Evolutionary conservation across 495 filamentous ascomycete species (phyloP).

Genomic region (Daldinia caldariorum): DNA sequence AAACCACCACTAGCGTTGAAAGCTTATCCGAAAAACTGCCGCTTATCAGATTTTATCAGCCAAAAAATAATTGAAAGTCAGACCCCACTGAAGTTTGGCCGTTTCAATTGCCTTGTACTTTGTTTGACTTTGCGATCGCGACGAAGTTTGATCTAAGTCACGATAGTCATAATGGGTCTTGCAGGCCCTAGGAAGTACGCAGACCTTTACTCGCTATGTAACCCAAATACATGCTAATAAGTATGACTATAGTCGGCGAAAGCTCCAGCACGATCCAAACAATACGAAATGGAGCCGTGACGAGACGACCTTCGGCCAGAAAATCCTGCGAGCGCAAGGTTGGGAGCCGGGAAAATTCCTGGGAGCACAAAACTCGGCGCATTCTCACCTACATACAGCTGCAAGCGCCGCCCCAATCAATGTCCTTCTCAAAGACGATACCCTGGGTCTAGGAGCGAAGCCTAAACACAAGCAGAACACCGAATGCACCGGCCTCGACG

Average conservation of each 20-base stretch:
- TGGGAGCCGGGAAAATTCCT: slow-evolving; percentile 87
- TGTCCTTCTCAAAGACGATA: slow-evolving; percentile 86
- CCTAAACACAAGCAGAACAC: slow-evolving; percentile 65
- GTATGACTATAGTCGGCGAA: slow-evolving; percentile 69
- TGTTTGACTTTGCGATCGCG: slow-evolving; percentile 10
- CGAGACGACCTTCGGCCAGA: slow-evolving; percentile 83
- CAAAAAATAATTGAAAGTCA: slow-evolving; percentile 31
- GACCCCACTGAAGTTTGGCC: slow-evolving; percentile 19
- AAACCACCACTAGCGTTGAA: not conserved
- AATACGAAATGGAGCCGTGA: slow-evolving; percentile 90
- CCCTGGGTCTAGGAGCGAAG: slow-evolving; percentile 85
- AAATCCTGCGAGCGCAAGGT: slow-evolving; percentile 83
- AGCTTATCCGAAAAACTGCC: not conserved
- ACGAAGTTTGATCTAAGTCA: slow-evolving; percentile 21
- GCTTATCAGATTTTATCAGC: slow-evolving; percentile 25
- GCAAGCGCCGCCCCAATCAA: slow-evolving; percentile 81
- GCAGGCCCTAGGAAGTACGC: slow-evolving; percentile 75
- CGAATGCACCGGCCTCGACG: slow-evolving; percentile 82
- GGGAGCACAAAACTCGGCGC: slow-evolving; percentile 75
- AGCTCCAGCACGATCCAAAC: slow-evolving; percentile 89
- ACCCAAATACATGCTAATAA: slow-evolving; percentile 24
- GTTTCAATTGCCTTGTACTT: slow-evolving; percentile 9
- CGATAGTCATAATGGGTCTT: slow-evolving; percentile 76
- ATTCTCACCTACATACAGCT: slow-evolving; percentile 77
- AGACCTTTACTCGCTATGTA: not conserved